Evolutionary conservation across 2,329 filamentous ascomycete species (phyloP).

Genomic region (Alternaria brassicae): DNA sequence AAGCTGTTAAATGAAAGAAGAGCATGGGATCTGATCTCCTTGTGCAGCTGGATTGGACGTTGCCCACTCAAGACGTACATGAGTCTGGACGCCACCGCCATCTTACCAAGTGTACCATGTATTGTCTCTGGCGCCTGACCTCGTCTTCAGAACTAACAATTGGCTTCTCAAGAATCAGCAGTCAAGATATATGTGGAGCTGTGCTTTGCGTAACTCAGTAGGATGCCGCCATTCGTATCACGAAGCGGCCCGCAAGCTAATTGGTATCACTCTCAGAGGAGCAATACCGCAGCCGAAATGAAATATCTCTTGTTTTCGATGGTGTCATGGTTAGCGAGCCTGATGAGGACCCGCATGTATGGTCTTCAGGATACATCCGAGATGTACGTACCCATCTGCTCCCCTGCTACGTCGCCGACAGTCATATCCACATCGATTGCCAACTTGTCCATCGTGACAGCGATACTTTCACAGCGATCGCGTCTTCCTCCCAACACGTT

Average conservation of each 20-base stretch:
- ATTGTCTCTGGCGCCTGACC: neutral
- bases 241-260: neutral
- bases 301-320: neutral
- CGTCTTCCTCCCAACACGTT: neutral
- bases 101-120: neutral
- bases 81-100: neutral
- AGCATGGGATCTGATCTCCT: neutral
- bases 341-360: neutral
- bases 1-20: neutral
- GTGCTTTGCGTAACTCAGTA: constrained; percentile 1
- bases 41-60: neutral
- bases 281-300: constrained; percentile 1
- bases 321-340: constrained; percentile 1
- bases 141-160: neutral
- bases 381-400: constrained; percentile 3
- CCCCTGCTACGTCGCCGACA: constrained; percentile 1
- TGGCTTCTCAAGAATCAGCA: neutral
- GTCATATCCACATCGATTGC: neutral
- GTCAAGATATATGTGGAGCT: neutral
- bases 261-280: neutral
- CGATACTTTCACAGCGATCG: neutral
- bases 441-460: neutral
- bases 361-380: constrained; percentile 6
- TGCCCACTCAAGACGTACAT: neutral
- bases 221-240: constrained; percentile 3